A percentile compares a stretch with the other conserved stretches of the same genome.
Conservation (phyloP, 2,329 filamentous ascomycete species). For the Didymosphaeria variabile region DNA sequence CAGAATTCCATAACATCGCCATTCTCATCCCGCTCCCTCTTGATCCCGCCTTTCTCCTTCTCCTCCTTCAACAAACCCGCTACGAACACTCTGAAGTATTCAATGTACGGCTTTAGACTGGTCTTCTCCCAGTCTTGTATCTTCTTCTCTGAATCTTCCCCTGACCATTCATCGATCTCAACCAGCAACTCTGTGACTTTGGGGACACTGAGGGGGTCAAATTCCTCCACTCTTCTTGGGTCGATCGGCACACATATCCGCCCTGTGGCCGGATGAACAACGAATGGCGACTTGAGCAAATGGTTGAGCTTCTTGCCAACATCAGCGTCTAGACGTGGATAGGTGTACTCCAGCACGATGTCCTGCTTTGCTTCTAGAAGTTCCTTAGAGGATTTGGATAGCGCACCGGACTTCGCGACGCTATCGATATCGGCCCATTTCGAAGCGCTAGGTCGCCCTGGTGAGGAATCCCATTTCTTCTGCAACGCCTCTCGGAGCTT, state of each 20-base stretch:
- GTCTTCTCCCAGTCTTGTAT: slow-evolving; percentile 96
- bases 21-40: slow-evolving; percentile 65
- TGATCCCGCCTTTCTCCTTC: slow-evolving; percentile 45
- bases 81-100: slow-evolving; percentile 87
- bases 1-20: slow-evolving; percentile 66
- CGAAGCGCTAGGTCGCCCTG: slow-evolving; percentile 75
- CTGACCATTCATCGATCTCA: slow-evolving; percentile 86
- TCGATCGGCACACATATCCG: slow-evolving; percentile 97
- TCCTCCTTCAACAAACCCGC: slow-evolving; percentile 80
- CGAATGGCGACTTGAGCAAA: slow-evolving; percentile 95
- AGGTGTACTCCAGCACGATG: slow-evolving; percentile 96
- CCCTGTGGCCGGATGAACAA: slow-evolving; percentile 93
- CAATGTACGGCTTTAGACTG: slow-evolving; percentile 89
- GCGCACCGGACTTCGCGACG: slow-evolving; percentile 78
- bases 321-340: slow-evolving; percentile 94
- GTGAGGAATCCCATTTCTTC: slow-evolving; percentile 89
- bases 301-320: slow-evolving; percentile 98
- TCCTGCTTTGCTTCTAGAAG: slow-evolving; percentile 93
- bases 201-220: slow-evolving; percentile 88
- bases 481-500: slow-evolving; percentile 79
- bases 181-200: slow-evolving; percentile 82
- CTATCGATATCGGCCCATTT: slow-evolving; percentile 97
- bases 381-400: slow-evolving; percentile 75
- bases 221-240: slow-evolving; percentile 74
- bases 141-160: slow-evolving; percentile 54